phyloP scores from a whole-genome alignment of 192 early-diverging fungal species.

The Helicostylum pulchrum region DNA sequence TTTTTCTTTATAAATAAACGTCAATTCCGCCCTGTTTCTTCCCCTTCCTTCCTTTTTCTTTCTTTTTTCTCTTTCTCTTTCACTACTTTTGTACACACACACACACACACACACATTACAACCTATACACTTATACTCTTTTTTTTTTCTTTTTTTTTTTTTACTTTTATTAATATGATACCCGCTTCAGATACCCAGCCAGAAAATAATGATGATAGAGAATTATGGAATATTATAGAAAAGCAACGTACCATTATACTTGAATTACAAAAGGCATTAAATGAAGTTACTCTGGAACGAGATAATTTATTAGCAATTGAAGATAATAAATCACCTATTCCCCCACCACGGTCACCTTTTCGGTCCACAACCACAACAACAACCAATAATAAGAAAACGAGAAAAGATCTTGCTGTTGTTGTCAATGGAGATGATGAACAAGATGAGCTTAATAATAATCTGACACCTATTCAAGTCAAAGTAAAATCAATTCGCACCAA shows the following conservation, averaged over 20 bases:
- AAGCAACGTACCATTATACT: constrained; percentile 84
- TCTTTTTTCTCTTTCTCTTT: neutral
- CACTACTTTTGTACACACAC: neutral
- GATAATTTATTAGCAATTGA: constrained; percentile 32
- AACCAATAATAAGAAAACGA: constrained; percentile 64
- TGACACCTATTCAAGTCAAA: neutral
- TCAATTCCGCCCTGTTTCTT: too few relatives aligned
- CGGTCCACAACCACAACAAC: too few relatives aligned
- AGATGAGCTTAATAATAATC: neutral
- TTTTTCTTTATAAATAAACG: too few relatives aligned
- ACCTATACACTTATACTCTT: too few relatives aligned
- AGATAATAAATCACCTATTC: constrained; percentile 3
- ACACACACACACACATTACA: too few relatives aligned
- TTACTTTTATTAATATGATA: neutral
- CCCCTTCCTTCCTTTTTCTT: too few relatives aligned
- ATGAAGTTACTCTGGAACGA: constrained; percentile 38
- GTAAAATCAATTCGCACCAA: neutral
- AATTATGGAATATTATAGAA: constrained; percentile 90
- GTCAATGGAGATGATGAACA: constrained; percentile 37
- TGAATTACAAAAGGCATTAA: constrained; percentile 69
- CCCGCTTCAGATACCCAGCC: constrained; percentile 4
- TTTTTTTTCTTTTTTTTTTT: neutral
- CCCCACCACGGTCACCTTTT: constrained; percentile 34
- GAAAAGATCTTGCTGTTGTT: constrained; percentile 18
- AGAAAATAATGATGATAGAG: constrained; percentile 62